Evolutionary conservation across 257 asterid genomes (phyloP).

Genomic region (Euphrasia confusa): DNA sequence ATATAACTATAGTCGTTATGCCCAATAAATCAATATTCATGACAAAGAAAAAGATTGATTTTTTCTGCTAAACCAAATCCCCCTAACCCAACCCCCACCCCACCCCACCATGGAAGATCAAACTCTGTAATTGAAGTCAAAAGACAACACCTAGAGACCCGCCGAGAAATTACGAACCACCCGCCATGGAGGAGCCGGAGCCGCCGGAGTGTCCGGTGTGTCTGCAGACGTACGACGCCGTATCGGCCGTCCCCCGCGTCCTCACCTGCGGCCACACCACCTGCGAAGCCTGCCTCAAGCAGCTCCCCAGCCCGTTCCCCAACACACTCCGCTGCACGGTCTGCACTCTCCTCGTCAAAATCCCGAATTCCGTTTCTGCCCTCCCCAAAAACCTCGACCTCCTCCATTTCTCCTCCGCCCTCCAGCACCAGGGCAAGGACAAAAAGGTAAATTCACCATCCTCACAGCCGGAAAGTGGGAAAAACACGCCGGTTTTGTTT

Average conservation of each 20-base stretch:
- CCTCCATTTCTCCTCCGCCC: constrained; percentile 53
- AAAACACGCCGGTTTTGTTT: constrained; percentile 14
- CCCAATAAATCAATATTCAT: too few species aligned
- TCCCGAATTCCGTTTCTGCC: constrained; percentile 47
- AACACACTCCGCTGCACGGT: constrained; percentile 72
- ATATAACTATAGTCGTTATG: too few species aligned
- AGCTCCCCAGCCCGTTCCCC: constrained; percentile 69
- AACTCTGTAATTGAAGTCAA: constrained; percentile 10
- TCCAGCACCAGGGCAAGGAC: constrained; percentile 29
- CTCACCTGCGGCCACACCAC: constrained; percentile 88
- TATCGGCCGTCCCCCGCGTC: constrained; percentile 63
- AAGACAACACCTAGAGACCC: neutral
- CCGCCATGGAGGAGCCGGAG: constrained; percentile 59
- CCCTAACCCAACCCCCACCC: too few species aligned
- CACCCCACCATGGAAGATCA: neutral
- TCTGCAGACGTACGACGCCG: constrained; percentile 56
- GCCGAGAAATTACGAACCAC: constrained; percentile 14
- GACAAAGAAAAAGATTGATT: too few species aligned
- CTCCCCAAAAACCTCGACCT: constrained; percentile 95
- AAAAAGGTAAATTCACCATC: constrained; percentile 31
- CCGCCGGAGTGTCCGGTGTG: constrained; percentile 97
- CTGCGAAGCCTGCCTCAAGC: constrained; percentile 69
- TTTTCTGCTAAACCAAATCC: too few species aligned
- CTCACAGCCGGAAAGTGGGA: constrained; percentile 21
- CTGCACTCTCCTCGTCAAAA: constrained; percentile 66